Evolutionary conservation across 2,329 filamentous ascomycete genomes (phyloP).

Genomic region (Diaporthe sp.): DNA sequence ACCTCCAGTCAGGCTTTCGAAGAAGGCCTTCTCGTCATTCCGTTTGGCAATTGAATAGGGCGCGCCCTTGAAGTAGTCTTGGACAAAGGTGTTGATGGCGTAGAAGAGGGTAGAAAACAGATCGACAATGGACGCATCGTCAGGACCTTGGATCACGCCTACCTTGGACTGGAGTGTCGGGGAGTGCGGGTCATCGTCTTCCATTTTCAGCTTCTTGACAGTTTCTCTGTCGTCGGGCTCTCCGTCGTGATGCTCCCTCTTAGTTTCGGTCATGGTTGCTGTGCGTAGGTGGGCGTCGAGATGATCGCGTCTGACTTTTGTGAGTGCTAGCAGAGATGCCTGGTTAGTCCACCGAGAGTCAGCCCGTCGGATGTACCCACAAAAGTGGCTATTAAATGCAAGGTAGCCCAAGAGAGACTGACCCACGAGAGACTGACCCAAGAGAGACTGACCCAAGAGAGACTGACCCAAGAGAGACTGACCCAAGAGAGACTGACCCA

Average conservation of each 20-base stretch:
- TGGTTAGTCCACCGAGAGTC: not conserved
- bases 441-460: no score
- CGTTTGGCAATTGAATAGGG: no score
- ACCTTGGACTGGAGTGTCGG: not conserved
- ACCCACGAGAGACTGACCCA: no score
- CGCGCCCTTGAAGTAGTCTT: not conserved
- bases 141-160: not conserved
- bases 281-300: no score
- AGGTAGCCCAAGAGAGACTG: no score
- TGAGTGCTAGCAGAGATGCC: not conserved
- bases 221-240: no score
- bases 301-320: not conserved
- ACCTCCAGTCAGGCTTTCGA: not conserved
- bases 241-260: not conserved
- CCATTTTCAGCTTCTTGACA: not conserved
- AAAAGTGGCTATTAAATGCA: no score
- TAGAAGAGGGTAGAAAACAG: not conserved
- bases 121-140: not conserved
- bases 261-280: not conserved
- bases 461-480: no score
- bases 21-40: accelerated
- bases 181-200: no score
- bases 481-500: not conserved
- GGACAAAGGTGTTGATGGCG: not conserved
- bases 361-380: accelerated